phyloP scores from a whole-genome alignment of 1,284 basidiomycete genomes.

The Trametes pubescens region DNA sequence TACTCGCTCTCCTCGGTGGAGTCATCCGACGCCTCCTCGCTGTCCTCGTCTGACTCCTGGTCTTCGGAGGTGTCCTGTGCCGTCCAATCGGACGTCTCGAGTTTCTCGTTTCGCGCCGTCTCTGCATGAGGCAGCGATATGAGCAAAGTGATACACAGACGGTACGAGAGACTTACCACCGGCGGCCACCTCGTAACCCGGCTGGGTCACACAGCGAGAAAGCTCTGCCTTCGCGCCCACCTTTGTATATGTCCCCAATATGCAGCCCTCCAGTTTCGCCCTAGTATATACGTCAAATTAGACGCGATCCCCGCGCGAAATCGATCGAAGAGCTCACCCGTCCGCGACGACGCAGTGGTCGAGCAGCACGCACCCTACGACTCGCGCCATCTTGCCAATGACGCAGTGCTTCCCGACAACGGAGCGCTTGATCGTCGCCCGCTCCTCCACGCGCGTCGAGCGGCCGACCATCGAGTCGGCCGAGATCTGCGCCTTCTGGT shows the following conservation, averaged over 20 bases:
- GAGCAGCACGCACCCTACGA: constrained; percentile 88
- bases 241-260: constrained; percentile 84
- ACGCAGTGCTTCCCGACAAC: constrained; percentile 89
- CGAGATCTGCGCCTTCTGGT: constrained; percentile 86
- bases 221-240: constrained; percentile 85
- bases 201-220: constrained; percentile 86
- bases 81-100: constrained; percentile 48
- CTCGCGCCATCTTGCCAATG: constrained; percentile 88
- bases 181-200: constrained; percentile 82
- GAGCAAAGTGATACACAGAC: background rate
- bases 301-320: background rate
- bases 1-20: constrained; percentile 22
- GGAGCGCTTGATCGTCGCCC: constrained; percentile 87
- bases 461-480: constrained; percentile 86
- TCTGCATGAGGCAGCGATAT: constrained; percentile 30
- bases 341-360: constrained; percentile 92
- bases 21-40: constrained; percentile 21
- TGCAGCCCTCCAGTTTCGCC: constrained; percentile 89
- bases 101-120: constrained; percentile 43
- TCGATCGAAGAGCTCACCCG: constrained; percentile 59
- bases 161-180: constrained; percentile 59
- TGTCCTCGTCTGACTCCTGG: constrained; percentile 30
- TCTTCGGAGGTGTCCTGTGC: constrained; percentile 38
- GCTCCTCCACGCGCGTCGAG: constrained; percentile 85
- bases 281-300: constrained; percentile 50